A percentile compares a stretch with the other conserved stretches of the same genome.
Conservation (phyloP, 2,329 filamentous ascomycete species). For the Colletotrichum sp. region DNA sequence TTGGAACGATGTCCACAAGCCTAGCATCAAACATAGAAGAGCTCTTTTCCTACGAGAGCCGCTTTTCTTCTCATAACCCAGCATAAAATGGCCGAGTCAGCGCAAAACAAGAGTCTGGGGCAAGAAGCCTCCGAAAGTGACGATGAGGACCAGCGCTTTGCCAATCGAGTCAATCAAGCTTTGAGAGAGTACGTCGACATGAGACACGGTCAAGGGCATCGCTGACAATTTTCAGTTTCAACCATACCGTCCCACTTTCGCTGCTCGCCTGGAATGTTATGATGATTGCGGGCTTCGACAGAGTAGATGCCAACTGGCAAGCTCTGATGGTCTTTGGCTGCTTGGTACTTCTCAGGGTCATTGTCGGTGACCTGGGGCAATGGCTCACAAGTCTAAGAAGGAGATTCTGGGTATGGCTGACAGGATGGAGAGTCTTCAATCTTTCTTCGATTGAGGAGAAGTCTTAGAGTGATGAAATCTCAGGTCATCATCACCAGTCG, state of each 20-base stretch:
- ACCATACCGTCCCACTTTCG: background rate
- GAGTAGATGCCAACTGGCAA: background rate
- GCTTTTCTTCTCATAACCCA: background rate
- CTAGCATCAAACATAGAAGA: background rate
- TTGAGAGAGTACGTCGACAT: background rate
- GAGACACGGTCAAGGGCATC: accelerated
- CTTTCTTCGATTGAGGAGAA: background rate
- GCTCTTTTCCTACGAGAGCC: background rate
- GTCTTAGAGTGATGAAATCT: background rate
- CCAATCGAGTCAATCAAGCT: background rate
- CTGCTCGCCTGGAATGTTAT: background rate
- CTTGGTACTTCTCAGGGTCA: background rate
- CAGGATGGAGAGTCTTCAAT: background rate
- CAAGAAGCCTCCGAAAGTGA: background rate
- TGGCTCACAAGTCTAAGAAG: background rate
- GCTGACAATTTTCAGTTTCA: accelerated
- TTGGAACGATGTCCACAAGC: accelerated
- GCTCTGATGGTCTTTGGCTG: background rate
- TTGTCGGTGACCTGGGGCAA: background rate
- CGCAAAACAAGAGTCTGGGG: background rate
- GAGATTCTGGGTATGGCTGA: accelerated
- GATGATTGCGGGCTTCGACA: background rate
- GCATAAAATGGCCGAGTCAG: background rate
- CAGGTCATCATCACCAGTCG: background rate
- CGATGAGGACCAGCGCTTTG: background rate